Conservation (phyloP, 768 basidiomycete species). For the Naganishia randhawae region DNA sequence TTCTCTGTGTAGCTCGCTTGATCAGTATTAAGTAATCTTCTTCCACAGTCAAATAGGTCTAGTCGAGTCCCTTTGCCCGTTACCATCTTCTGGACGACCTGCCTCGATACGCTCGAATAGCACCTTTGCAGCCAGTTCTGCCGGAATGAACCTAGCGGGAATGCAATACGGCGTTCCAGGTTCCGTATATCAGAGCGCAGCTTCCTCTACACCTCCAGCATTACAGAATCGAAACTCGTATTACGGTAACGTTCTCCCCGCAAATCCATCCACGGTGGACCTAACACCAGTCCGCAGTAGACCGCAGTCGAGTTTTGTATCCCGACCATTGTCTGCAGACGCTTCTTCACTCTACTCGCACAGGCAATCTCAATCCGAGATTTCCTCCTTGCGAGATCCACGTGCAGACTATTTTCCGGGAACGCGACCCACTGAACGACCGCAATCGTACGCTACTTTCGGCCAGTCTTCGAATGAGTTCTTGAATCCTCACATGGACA, state of each 20-base stretch:
- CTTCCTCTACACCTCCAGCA: conserved; percentile 1
- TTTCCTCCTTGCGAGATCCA: conserved; percentile 19
- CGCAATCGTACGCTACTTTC: conserved; percentile 22
- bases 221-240: conserved; percentile 21
- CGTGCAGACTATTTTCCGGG: conserved; percentile 15
- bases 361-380: conserved; percentile 26
- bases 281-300: conserved; percentile 5
- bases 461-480: conserved; percentile 6
- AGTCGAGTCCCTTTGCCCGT: conserved; percentile 27
- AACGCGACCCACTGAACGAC: conserved; percentile 10
- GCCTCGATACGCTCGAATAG: conserved; percentile 23
- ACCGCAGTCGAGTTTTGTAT: conserved; percentile 14
- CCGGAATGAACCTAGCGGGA: neutral
- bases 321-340: conserved; percentile 28
- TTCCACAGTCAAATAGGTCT: conserved; percentile 26
- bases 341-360: conserved; percentile 28
- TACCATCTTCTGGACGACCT: conserved; percentile 1
- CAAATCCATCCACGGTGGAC: neutral
- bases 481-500: conserved; percentile 10
- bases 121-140: conserved; percentile 7
- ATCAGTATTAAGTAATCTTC: neutral
- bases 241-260: neutral
- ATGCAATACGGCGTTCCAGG: conserved; percentile 18
- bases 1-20: neutral
- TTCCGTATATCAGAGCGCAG: conserved; percentile 10